Conservation (phyloP, 2,329 filamentous ascomycete genomes). For the Arthrobotrys musiformis region DNA sequence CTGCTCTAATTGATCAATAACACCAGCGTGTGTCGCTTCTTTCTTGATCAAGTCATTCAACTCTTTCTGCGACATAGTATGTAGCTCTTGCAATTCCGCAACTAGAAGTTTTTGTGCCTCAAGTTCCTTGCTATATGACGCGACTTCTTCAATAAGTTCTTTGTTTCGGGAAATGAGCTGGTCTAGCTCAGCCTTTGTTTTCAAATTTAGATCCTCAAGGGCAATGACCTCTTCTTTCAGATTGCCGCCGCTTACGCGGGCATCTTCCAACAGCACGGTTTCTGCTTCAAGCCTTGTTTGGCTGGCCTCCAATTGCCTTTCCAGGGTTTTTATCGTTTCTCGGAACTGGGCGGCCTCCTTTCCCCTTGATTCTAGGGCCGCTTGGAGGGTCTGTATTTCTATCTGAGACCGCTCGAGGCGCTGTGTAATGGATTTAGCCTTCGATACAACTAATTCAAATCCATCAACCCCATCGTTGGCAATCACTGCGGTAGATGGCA, state of each 20-base stretch:
- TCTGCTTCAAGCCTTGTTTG: conserved; percentile 7
- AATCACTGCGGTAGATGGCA: background rate
- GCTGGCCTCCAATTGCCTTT: conserved; percentile 5
- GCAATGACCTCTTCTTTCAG: conserved; percentile 60
- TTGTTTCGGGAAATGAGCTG: conserved; percentile 53
- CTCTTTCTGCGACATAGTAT: conserved; percentile 57
- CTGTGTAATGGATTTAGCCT: background rate
- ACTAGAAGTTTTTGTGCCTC: conserved; percentile 68
- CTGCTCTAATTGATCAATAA: conserved; percentile 96
- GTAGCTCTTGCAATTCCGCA: conserved; percentile 58
- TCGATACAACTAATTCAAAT: conserved; percentile 11
- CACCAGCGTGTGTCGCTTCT: conserved; percentile 83
- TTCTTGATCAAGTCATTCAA: conserved; percentile 71
- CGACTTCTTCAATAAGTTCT: conserved; percentile 62
- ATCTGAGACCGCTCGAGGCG: background rate
- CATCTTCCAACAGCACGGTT: background rate
- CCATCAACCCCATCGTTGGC: background rate
- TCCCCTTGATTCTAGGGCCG: background rate
- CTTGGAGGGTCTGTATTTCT: conserved; percentile 18
- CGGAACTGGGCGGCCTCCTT: conserved; percentile 2
- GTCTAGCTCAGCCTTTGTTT: conserved; percentile 62
- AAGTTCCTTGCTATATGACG: conserved; percentile 69
- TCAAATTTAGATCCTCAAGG: conserved; percentile 71
- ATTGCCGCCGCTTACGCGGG: background rate
- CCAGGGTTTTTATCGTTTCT: background rate